These are phyloP conservation scores for Fusarium denticulatum DNA, from an alignment of 2,329 filamentous ascomycete genomes.

Conservation along the genomic window DNA sequence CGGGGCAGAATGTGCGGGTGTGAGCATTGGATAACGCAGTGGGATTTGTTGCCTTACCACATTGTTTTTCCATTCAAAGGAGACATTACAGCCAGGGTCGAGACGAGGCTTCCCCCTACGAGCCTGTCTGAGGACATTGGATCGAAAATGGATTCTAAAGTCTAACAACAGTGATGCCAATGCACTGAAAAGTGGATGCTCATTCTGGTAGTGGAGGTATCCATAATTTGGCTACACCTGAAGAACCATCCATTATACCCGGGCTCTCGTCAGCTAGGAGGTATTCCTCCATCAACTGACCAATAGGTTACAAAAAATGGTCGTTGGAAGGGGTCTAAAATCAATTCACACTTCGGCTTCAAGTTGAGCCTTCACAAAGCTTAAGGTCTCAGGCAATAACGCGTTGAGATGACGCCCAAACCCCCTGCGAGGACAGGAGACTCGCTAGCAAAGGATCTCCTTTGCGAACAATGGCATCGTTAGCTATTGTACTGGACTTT, in stretches of 20 bases:
- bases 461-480: not conserved
- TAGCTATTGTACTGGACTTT: not conserved
- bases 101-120: not conserved
- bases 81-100: not conserved
- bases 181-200: not conserved
- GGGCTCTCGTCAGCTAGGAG: not conserved
- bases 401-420: not conserved
- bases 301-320: not conserved
- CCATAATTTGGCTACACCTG: not conserved
- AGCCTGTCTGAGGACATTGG: not conserved
- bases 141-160: not conserved
- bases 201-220: not conserved
- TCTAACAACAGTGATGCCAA: not conserved
- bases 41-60: not conserved
- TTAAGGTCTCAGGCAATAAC: not conserved
- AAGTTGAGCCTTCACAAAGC: not conserved
- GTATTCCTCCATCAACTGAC: not conserved
- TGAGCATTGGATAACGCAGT: not conserved
- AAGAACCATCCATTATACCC: not conserved
- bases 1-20: not conserved
- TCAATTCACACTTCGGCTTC: not conserved
- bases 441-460: not conserved
- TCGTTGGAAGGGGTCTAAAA: not conserved
- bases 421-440: not conserved
- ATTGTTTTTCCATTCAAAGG: not conserved